These are phyloP conservation scores for Fusarium sp. DNA, from an alignment of 2,329 filamentous ascomycete genomes.

Conservation along the genomic window DNA sequence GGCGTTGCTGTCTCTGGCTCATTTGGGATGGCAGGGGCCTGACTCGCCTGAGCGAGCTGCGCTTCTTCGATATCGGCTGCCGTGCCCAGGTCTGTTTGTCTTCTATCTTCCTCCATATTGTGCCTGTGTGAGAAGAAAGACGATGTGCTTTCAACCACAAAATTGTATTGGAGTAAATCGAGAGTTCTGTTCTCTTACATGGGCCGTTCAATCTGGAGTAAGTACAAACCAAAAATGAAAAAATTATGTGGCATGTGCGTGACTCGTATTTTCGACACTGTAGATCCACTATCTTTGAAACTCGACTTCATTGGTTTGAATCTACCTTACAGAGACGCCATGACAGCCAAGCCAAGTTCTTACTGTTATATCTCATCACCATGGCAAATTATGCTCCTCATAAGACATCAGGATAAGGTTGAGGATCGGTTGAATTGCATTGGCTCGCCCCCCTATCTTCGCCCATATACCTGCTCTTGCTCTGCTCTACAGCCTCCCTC, in stretches of 20 bases:
- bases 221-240: neutral
- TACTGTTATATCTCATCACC: slow-evolving; percentile 8
- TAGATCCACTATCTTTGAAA: slow-evolving; percentile 32
- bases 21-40: slow-evolving; percentile 23
- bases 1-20: slow-evolving; percentile 50
- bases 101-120: slow-evolving; percentile 79
- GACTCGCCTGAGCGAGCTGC: slow-evolving; percentile 48
- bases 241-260: slow-evolving; percentile 37
- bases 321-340: slow-evolving; percentile 1
- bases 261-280: slow-evolving; percentile 29
- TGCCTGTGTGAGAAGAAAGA: neutral
- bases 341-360: slow-evolving; percentile 5
- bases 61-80: slow-evolving; percentile 70
- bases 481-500: slow-evolving; percentile 28
- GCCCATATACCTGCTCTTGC: slow-evolving; percentile 39
- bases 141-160: neutral
- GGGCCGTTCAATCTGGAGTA: neutral
- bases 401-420: neutral
- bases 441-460: slow-evolving; percentile 46
- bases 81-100: slow-evolving; percentile 74
- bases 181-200: neutral
- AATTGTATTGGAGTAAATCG: neutral
- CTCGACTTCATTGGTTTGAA: slow-evolving; percentile 27
- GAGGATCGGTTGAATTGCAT: slow-evolving; percentile 43
- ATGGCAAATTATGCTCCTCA: slow-evolving; percentile 19